These are phyloP conservation scores for Blastobotrys elegans DNA, from an alignment of 1,139 yeast species.

Conservation along the genomic window DNA sequence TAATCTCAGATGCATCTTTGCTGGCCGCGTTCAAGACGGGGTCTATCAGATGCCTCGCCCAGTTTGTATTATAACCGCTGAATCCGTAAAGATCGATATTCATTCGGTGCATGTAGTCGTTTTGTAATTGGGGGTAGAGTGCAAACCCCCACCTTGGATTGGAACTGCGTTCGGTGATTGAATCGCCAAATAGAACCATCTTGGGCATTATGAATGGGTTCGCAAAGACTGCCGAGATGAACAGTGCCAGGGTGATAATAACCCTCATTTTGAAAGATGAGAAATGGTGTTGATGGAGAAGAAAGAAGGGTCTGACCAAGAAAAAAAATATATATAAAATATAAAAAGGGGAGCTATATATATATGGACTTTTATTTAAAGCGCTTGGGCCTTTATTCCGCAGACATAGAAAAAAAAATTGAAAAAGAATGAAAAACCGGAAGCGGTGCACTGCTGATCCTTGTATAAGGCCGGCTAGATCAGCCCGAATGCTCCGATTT, in stretches of 20 bases:
- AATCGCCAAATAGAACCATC: constrained; percentile 55
- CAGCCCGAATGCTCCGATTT: too few relatives aligned
- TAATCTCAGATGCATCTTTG: constrained; percentile 9
- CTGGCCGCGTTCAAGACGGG: constrained; percentile 17
- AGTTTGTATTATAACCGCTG: constrained; percentile 53
- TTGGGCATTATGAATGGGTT: constrained; percentile 25
- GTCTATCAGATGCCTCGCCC: constrained; percentile 23
- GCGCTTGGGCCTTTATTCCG: too few relatives aligned
- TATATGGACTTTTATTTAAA: too few relatives aligned
- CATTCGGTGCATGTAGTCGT: constrained; percentile 43
- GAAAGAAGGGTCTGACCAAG: background rate
- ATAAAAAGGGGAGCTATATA: background rate
- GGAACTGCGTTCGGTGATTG: constrained; percentile 48
- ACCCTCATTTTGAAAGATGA: background rate
- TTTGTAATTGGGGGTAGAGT: constrained; percentile 43
- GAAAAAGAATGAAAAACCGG: too few relatives aligned
- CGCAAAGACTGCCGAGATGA: background rate
- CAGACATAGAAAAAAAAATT: too few relatives aligned
- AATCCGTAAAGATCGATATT: constrained; percentile 57
- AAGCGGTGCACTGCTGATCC: too few relatives aligned
- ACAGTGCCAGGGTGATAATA: background rate
- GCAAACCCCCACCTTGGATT: constrained; percentile 38
- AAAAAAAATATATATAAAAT: too few relatives aligned
- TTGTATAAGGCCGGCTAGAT: too few relatives aligned
- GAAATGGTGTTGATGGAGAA: background rate